Conservation (phyloP, 1,139 yeast species). For the Blastobotrys niveus region DNA sequence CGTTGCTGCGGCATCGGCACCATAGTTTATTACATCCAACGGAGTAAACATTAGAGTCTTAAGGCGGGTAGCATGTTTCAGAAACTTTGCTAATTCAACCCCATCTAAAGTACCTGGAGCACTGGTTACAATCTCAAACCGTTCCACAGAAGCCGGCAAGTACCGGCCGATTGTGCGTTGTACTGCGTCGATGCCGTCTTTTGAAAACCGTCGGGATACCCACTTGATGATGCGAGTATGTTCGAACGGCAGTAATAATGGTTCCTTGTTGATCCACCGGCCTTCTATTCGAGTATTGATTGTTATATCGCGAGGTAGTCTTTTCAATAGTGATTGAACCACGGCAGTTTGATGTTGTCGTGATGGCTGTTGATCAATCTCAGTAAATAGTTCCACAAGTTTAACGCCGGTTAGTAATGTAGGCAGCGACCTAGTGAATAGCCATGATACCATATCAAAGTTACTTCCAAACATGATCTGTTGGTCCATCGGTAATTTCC, state of each 20-base stretch:
- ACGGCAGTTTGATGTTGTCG: not conserved
- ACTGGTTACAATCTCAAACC: conserved; percentile 1
- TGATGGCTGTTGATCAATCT: not conserved
- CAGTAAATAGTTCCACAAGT: conserved; percentile 6
- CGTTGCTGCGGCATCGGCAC: too few relatives aligned
- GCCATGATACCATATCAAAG: conserved; percentile 11
- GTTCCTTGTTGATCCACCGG: not conserved
- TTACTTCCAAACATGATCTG: not conserved
- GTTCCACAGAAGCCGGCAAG: not conserved
- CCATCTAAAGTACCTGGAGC: conserved; percentile 1
- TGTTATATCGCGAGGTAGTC: not conserved
- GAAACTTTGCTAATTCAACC: not conserved
- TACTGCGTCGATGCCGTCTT: not conserved
- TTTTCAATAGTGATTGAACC: not conserved
- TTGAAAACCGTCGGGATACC: not conserved
- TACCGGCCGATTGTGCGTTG: not conserved
- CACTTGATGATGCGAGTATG: conserved; percentile 2
- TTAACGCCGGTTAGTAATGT: conserved; percentile 1
- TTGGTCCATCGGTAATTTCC: conserved; percentile 7
- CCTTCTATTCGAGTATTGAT: conserved; percentile 4
- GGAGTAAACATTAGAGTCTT: conserved; percentile 7
- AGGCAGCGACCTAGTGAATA: conserved; percentile 5
- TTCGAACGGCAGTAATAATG: not conserved
- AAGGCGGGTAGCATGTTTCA: not conserved
- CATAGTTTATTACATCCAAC: conserved; percentile 1